Evolutionary conservation across 2,329 filamentous ascomycete genomes (phyloP).

Genomic region (Paramyrothecium sp.): DNA sequence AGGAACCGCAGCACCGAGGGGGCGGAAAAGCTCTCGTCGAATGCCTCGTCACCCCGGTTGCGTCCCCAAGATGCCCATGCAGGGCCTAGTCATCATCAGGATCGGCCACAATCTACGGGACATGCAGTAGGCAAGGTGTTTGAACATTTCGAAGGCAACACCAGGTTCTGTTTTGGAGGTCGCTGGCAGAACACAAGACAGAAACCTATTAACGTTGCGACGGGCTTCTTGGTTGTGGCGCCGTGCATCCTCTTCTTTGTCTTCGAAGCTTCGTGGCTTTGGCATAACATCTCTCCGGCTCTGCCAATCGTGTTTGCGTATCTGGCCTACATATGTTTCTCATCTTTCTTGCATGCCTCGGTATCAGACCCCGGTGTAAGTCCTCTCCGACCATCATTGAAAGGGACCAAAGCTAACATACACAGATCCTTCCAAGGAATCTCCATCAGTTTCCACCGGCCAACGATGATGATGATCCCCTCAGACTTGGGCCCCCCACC

Average conservation of each 20-base stretch:
- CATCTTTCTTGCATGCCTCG: slow-evolving; percentile 92
- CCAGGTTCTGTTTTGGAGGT: slow-evolving; percentile 82
- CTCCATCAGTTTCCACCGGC: slow-evolving; percentile 82
- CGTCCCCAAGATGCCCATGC: slow-evolving; percentile 27
- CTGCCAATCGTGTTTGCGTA: slow-evolving; percentile 90
- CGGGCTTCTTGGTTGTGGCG: slow-evolving; percentile 74
- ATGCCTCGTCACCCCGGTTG: slow-evolving; percentile 70
- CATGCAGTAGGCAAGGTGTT: slow-evolving; percentile 64
- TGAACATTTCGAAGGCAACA: slow-evolving; percentile 93
- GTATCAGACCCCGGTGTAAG: slow-evolving; percentile 89
- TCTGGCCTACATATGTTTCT: slow-evolving; percentile 84
- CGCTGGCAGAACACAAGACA: slow-evolving; percentile 85
- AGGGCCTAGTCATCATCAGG: slow-evolving; percentile 14
- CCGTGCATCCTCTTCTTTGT: slow-evolving; percentile 81
- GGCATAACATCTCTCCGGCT: slow-evolving; percentile 82
- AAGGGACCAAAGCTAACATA: slow-evolving; percentile 9
- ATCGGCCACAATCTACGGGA: slow-evolving; percentile 14
- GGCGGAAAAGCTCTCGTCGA: slow-evolving; percentile 81
- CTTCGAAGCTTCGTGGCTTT: slow-evolving; percentile 82
- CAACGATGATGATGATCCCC: slow-evolving; percentile 74
- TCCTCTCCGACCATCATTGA: slow-evolving; percentile 16
- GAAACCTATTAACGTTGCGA: slow-evolving; percentile 84
- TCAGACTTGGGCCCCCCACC: slow-evolving; percentile 77
- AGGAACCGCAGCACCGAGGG: slow-evolving; percentile 60
- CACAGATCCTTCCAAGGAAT: slow-evolving; percentile 88